phyloP scores from a whole-genome alignment of 2,329 filamentous ascomycete genomes.

The Trichophaea hybrida region DNA sequence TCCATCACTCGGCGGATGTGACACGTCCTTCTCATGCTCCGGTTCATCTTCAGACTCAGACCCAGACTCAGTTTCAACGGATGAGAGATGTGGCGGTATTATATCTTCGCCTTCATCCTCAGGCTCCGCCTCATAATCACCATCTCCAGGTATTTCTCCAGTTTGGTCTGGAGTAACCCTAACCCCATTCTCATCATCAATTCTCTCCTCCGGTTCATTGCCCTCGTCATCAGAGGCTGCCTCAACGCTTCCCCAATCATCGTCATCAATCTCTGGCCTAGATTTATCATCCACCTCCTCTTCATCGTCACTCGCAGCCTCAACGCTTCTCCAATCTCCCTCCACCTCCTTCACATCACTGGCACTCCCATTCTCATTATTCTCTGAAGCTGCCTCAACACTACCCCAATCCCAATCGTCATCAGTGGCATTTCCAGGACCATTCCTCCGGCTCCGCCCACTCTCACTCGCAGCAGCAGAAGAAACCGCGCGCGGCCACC shows the following conservation, averaged over 20 bases:
- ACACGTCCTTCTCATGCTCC: neutral
- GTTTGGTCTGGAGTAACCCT: neutral
- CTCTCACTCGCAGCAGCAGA: no score
- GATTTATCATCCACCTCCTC: neutral
- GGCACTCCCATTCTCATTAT: neutral
- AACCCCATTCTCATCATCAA: neutral
- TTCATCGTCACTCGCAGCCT: neutral
- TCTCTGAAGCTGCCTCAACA: neutral
- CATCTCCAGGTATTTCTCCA: neutral
- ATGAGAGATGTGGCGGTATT: neutral
- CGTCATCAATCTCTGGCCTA: neutral
- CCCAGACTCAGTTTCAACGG: neutral
- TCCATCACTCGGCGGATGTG: neutral
- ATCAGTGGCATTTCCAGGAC: neutral
- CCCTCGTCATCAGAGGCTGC: neutral
- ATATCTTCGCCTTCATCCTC: conserved; percentile 6
- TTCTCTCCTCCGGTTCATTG: neutral
- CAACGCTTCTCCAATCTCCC: neutral
- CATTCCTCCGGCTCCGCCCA: no score
- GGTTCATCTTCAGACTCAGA: neutral
- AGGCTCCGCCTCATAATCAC: neutral
- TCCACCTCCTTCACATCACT: neutral
- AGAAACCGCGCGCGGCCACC: no score
- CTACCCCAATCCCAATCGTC: neutral
- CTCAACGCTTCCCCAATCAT: neutral